Evolutionary conservation across 108 stramenopile genomes (phyloP), one percentile per base, ranked within the genome.

Genomic region (Poteriospumella lacustris): DNA sequence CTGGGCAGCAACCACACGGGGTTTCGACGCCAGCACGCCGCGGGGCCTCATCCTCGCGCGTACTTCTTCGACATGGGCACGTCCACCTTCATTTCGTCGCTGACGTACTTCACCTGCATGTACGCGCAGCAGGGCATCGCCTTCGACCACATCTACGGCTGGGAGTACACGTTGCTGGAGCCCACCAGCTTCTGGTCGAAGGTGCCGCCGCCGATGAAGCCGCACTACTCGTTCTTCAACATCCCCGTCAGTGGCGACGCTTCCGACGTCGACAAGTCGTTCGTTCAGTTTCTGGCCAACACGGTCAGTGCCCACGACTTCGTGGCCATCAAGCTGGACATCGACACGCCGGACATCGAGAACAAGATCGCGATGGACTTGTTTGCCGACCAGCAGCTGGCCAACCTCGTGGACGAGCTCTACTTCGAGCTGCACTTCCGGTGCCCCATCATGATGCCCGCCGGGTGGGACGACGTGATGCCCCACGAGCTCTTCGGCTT

Each of bases 351-450:
- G 38, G 38, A 36, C 9, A 42, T 56, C 5, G 70, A 73, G 42
- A 19, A 33, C 26, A n/a, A 36, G 5, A 26, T 73, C 15, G 70
- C 41, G 26, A 28, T 73, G 36, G 12, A 38, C 9, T 28, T 73
- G 5, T 26, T 73, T 5, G 24, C 9, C 38, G 41, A 73, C 5
- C 5, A 39, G 36, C 26, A 38, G 28, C 9, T 73, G 36, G 12
- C 24, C 12, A 34, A 73, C 9, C 12, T 42, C 9, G 42, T 73
- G 28, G 70, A 73, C 36, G 70, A 73, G 24, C 36, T 34, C 31
- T 73, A 33, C 47, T 73, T 73, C 41, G 70, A 73, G 70, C 26
- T 56, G 28, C 70, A 73, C 41, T 73, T 73, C 47, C 26, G 42
- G 28, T 73, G 70, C 24, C 31, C 26, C 5, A 3, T 73, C 9